Evolutionary conservation across 75 land plant species (phyloP).

Genomic region (Pseudotsuga menziesii): DNA sequence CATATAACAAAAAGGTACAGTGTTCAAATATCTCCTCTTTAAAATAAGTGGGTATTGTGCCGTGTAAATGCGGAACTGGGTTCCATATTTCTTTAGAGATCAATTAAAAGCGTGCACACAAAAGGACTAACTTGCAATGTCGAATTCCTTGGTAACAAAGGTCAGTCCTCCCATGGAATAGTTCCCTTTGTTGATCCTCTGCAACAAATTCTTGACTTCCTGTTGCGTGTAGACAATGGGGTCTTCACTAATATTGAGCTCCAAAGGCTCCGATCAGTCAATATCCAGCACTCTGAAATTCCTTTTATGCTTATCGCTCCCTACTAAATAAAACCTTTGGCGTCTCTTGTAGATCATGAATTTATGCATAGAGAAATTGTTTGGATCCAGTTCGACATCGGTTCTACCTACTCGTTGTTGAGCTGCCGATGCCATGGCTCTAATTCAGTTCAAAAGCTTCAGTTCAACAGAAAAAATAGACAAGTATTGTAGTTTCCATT

Average conservation of each 20-base stretch:
- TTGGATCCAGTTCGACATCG: slow-evolving; percentile 29
- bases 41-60: no score
- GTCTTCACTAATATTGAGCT: slow-evolving; percentile 85
- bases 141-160: slow-evolving; percentile 75
- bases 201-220: slow-evolving; percentile 65
- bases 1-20: no score
- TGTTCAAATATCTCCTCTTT: no score
- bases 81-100: no score
- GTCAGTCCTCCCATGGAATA: slow-evolving; percentile 78
- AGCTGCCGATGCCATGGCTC: no score
- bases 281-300: slow-evolving; percentile 87
- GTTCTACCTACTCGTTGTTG: no score
- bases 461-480: no score
- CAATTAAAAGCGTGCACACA: no score
- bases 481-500: no score
- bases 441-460: no score
- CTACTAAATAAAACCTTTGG: slow-evolving; percentile 79
- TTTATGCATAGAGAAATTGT: slow-evolving; percentile 63
- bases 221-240: slow-evolving; percentile 78
- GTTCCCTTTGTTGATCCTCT: slow-evolving; percentile 83
- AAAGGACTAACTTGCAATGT: slow-evolving; percentile 62
- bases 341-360: slow-evolving; percentile 87
- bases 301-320: slow-evolving; percentile 64
- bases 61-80: no score
- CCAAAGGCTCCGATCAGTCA: slow-evolving; percentile 83